A percentile compares a stretch with the other conserved stretches of the same genome.
Conservation (phyloP, 2,329 filamentous ascomycete genomes). For the Cyphellophora attinorum region DNA sequence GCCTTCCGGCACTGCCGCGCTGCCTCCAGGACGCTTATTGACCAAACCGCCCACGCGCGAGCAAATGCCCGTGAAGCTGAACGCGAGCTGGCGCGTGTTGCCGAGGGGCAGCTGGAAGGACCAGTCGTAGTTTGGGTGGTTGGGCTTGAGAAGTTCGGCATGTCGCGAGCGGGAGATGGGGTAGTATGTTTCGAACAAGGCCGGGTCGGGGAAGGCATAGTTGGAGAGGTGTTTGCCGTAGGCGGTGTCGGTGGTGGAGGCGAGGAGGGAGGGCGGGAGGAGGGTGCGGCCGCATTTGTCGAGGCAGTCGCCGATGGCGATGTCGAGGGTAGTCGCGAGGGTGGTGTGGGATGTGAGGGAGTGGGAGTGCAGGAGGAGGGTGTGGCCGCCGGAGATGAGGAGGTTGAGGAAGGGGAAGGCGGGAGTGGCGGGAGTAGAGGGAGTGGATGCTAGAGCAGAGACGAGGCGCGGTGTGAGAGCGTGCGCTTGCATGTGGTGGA, state of each 20-base stretch:
- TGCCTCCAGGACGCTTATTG: constrained; percentile 23
- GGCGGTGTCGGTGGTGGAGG: constrained; percentile 53
- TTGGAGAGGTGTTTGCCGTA: constrained; percentile 71
- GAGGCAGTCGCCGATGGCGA: constrained; percentile 80
- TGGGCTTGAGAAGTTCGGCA: constrained; percentile 43
- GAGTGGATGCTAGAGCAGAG: constrained; percentile 40
- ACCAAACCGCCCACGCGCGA: constrained; percentile 49
- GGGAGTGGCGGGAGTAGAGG: constrained; percentile 28
- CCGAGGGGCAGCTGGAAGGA: constrained; percentile 57
- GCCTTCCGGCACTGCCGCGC: constrained; percentile 25
- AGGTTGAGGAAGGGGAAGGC: constrained; percentile 78
- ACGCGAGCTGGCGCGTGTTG: constrained; percentile 50
- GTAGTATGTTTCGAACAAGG: neutral
- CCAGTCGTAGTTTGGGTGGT: constrained; percentile 55
- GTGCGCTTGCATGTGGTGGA: constrained; percentile 98
- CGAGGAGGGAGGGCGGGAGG: constrained; percentile 53
- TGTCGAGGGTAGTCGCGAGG: constrained; percentile 63
- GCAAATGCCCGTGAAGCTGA: constrained; percentile 65
- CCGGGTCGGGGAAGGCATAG: constrained; percentile 58
- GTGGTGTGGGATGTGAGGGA: constrained; percentile 61
- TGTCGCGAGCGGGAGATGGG: constrained; percentile 44
- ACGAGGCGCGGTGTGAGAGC: constrained; percentile 77
- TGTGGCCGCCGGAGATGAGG: constrained; percentile 87
- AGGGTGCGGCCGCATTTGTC: constrained; percentile 78
- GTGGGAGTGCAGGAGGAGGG: constrained; percentile 68